phyloP scores from a whole-genome alignment of 495 filamentous ascomycete species.

The Xylaria acuta region DNA sequence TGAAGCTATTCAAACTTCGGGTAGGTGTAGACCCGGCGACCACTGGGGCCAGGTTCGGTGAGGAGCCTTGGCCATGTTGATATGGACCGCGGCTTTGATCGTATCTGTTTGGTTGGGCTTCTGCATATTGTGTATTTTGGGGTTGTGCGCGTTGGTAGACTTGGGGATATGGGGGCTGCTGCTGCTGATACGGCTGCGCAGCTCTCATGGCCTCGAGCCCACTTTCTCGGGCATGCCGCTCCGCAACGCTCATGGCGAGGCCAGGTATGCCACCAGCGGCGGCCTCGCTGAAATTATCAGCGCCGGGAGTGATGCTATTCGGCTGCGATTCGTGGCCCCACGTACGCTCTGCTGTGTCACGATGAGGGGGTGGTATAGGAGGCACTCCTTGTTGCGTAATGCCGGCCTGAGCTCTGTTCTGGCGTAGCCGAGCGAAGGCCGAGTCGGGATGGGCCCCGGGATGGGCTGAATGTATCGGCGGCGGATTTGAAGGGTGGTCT shows the following conservation, averaged over 20 bases:
- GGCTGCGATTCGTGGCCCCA: slow-evolving; percentile 47
- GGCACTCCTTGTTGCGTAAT: slow-evolving; percentile 29
- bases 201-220: slow-evolving; percentile 70
- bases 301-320: slow-evolving; percentile 70
- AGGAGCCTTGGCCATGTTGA: slow-evolving; percentile 25
- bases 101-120: slow-evolving; percentile 31
- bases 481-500: slow-evolving; percentile 34
- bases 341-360: slow-evolving; percentile 34
- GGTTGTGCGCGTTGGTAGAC: slow-evolving; percentile 38
- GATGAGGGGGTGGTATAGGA: slow-evolving; percentile 38
- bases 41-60: slow-evolving; percentile 28
- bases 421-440: slow-evolving; percentile 18
- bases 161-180: slow-evolving; percentile 45
- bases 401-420: slow-evolving; percentile 27
- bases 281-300: slow-evolving; percentile 74
- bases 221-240: slow-evolving; percentile 73
- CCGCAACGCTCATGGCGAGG: slow-evolving; percentile 76
- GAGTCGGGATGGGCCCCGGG: slow-evolving; percentile 44
- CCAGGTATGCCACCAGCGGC: slow-evolving; percentile 79
- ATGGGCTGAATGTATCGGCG: slow-evolving; percentile 41
- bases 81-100: slow-evolving; percentile 29
- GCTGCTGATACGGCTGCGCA: slow-evolving; percentile 44
- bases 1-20: slow-evolving; percentile 35
- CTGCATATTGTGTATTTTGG: slow-evolving; percentile 30
- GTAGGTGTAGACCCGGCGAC: slow-evolving; percentile 31